Base-by-base conservation (phyloP, 176 grass and related monocot species). In the Triticum turgidum region DNA sequence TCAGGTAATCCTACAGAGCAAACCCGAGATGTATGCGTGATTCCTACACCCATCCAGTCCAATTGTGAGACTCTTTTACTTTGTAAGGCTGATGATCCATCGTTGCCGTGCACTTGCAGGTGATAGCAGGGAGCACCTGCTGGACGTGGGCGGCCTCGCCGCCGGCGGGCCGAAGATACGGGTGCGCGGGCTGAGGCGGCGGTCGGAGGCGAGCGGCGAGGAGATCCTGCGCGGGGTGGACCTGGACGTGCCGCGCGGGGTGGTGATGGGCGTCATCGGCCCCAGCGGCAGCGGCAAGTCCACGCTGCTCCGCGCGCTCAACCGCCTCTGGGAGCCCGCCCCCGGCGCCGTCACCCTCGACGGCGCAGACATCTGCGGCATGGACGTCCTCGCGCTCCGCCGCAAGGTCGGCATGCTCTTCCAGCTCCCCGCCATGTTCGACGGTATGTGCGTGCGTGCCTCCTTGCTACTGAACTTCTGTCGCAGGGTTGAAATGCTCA, bases 251-350 rank as follows among this genome's bases (percentile, higher is more conserved):
- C 96, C 93, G 34, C 74, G 66, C 7, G 96, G 94, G 0, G 85
- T 94, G 9, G 84, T 98, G 11, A 69, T 96, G 82, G 96, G 92
- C 64, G 71, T 96, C 83, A 98, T 98, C 89, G 96, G 96, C 3
- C 96, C 96, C 75, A 98, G 96, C 84, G 96, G 96, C 83, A 98
- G 96, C 93, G 93, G 96, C 80, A 98, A 98, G 89, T 96, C 96
- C 59, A 98, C 96, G 65, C 88, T 98, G 68, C 91, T 98, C 84
- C 91, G 96, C 33, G 88, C 90, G 45, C 88, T 98, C 88, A 98
- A 96, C 87, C 96, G 96, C 32, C 88, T 98, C 44, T 98, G 96
- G 96, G 96, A 98, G 35, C 96, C 96, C 20, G 34, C 86, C 0
- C 86, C 92, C 2, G 91, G 90, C 15, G 81, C 94, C 9, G 93